Evolutionary conservation across 306 rosid genomes (phyloP).

Genomic region (Medicago lupulina): DNA sequence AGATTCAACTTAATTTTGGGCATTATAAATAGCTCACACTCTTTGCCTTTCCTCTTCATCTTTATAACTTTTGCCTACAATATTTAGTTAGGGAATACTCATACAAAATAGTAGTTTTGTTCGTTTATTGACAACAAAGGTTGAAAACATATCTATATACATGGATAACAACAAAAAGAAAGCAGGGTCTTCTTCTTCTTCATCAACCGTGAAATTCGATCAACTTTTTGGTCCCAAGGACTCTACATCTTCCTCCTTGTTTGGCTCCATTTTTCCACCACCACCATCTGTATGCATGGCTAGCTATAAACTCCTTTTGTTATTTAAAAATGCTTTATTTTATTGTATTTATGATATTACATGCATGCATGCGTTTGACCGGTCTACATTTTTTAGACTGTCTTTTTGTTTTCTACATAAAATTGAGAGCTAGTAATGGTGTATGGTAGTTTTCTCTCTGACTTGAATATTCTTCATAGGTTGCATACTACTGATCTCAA

Average conservation of each 20-base stretch:
- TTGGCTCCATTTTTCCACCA: constrained; percentile 76
- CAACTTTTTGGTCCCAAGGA: constrained; percentile 78
- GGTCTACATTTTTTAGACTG: neutral
- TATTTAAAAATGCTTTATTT: neutral
- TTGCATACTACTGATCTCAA: no score
- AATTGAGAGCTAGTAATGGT: neutral
- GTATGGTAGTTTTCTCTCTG: neutral
- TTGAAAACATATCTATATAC: neutral
- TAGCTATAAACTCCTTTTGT: neutral
- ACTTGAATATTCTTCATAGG: neutral
- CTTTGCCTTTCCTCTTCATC: constrained; percentile 34
- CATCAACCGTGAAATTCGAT: constrained; percentile 61
- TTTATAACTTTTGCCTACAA: neutral
- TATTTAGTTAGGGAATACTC: neutral
- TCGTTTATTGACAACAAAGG: neutral
- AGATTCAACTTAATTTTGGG: neutral
- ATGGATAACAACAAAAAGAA: constrained; percentile 54
- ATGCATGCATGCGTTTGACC: neutral
- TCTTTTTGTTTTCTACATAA: neutral
- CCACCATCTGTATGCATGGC: constrained; percentile 62
- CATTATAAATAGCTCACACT: constrained; percentile 51
- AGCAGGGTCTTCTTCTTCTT: constrained; percentile 49
- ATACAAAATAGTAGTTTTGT: neutral
- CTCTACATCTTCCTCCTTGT: constrained; percentile 59
- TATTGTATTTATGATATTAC: neutral